These are phyloP conservation scores for Bryoerythrophyllum caledonicum DNA, from an alignment of 225 moss, liverwort and hornwort species.

Conservation along the genomic window DNA sequence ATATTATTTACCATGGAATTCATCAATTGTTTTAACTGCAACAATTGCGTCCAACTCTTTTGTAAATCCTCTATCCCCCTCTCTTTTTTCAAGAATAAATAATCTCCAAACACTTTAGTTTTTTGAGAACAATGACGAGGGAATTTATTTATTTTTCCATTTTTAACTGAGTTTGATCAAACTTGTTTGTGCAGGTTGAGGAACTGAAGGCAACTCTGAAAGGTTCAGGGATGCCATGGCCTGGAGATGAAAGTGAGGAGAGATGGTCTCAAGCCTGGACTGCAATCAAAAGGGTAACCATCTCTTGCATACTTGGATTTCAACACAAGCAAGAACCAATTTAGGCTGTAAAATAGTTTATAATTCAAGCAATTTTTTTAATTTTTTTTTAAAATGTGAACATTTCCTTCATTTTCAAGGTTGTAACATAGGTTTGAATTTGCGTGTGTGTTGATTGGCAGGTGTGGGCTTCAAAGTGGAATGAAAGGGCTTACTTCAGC, in stretches of 20 bases:
- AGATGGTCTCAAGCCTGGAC: constrained; percentile 94
- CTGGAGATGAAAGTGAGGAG: constrained; percentile 78
- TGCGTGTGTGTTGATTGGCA: too few relatives aligned
- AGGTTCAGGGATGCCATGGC: constrained; percentile 83
- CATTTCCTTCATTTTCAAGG: neutral
- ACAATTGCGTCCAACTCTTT: too few relatives aligned
- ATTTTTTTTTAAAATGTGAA: too few relatives aligned
- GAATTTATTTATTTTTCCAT: neutral
- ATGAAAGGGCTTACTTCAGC: constrained; percentile 92
- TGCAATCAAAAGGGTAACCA: constrained; percentile 67
- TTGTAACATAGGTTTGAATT: neutral
- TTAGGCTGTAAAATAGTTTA: too few relatives aligned
- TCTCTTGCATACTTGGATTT: neutral
- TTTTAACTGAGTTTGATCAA: neutral
- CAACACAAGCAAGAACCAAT: too few relatives aligned
- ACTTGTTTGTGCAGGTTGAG: constrained; percentile 39
- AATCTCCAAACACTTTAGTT: too few relatives aligned
- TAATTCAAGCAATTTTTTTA: too few relatives aligned
- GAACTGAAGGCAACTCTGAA: constrained; percentile 66
- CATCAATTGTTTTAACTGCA: too few relatives aligned
- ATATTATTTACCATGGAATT: too few relatives aligned
- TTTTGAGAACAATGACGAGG: neutral
- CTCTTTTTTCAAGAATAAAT: too few relatives aligned
- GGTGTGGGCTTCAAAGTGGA: constrained; percentile 98
- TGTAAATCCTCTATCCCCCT: too few relatives aligned